Percentiles rank a stretch among this genome's conserved stretches.
Evolutionary conservation across 164 flowering plant genomes (phyloP).

Genomic region (Chimonanthus praecox): DNA sequence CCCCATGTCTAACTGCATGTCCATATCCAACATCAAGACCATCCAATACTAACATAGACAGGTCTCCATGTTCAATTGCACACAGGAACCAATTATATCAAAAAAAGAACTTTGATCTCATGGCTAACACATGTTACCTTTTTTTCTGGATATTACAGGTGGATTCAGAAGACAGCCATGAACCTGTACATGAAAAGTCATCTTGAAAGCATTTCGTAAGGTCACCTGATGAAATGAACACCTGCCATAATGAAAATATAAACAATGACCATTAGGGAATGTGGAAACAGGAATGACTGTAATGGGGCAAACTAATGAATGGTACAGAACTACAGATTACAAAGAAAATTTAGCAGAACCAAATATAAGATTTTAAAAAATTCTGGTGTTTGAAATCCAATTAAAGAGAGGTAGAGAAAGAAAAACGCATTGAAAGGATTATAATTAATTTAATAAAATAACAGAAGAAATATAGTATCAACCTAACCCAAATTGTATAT

Average conservation of each 20-base stretch:
- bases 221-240: slow-evolving; percentile 20
- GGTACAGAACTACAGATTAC: not conserved
- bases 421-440: not conserved
- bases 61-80: not conserved
- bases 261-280: not conserved
- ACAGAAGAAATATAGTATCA: too few relatives aligned
- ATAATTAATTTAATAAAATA: too few relatives aligned
- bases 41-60: not conserved
- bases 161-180: slow-evolving; percentile 20
- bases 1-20: not conserved
- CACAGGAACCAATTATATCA: not conserved
- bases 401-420: not conserved
- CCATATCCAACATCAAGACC: not conserved
- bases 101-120: not conserved
- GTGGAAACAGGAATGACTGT: not conserved
- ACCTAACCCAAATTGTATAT: too few relatives aligned
- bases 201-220: slow-evolving; percentile 20
- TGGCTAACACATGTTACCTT: slow-evolving; percentile 26
- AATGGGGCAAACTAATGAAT: too few relatives aligned
- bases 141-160: slow-evolving; percentile 22
- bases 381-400: not conserved
- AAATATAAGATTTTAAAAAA: too few relatives aligned
- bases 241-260: slow-evolving; percentile 23
- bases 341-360: too few relatives aligned
- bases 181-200: slow-evolving; percentile 18